Evolutionary conservation across 2,329 filamentous ascomycete genomes (phyloP).

Genomic region (Periconia sp.): DNA sequence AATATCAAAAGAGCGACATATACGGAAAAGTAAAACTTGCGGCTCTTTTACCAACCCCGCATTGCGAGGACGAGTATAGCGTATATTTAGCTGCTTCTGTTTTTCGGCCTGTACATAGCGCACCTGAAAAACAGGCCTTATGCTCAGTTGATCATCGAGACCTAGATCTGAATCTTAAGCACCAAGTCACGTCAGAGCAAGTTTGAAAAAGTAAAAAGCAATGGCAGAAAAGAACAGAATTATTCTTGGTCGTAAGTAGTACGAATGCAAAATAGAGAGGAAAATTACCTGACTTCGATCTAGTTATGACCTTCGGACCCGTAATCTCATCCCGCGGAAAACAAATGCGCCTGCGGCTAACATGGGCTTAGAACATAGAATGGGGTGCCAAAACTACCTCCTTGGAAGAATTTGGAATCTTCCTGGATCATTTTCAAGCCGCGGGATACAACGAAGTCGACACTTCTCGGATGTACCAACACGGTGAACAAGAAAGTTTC

Average conservation of each 20-base stretch:
- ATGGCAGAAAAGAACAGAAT: constrained; percentile 5
- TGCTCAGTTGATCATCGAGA: too few relatives aligned
- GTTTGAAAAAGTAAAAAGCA: background rate
- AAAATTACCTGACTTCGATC: background rate
- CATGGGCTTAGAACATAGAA: background rate
- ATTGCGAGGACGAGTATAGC: too few relatives aligned
- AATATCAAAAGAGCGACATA: too few relatives aligned
- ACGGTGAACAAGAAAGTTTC: constrained; percentile 48
- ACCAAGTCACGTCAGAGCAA: too few relatives aligned
- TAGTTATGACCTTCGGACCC: constrained; percentile 6
- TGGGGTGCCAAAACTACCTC: constrained; percentile 74
- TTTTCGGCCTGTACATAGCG: too few relatives aligned
- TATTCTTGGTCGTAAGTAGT: constrained; percentile 2
- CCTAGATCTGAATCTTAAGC: too few relatives aligned
- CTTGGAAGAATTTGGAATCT: constrained; percentile 1
- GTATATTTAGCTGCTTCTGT: too few relatives aligned
- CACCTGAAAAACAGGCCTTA: too few relatives aligned
- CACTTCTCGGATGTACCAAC: constrained; percentile 48
- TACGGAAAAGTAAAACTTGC: too few relatives aligned
- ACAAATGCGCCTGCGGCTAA: background rate
- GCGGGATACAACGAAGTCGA: constrained; percentile 46
- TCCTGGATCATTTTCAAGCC: constrained; percentile 38
- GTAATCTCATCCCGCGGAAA: background rate
- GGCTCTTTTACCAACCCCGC: too few relatives aligned
- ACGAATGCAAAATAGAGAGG: background rate